Percentiles rank a stretch among this genome's conserved stretches.
Evolutionary conservation across 352 stramenopile genomes (phyloP).

Genomic region (Globisporangium cylindrosporum): DNA sequence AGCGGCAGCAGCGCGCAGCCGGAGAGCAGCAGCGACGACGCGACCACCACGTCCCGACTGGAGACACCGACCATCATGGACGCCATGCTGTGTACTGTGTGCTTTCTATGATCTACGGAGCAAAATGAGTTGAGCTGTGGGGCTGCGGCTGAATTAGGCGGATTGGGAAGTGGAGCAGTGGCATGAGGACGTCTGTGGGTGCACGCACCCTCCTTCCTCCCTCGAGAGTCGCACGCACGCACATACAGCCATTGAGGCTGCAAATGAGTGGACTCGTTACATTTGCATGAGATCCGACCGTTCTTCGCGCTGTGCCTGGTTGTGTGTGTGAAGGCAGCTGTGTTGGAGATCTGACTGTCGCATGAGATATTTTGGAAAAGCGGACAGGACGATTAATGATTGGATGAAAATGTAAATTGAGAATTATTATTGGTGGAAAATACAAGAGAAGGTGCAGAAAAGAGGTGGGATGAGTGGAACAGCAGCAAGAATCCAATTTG

Average conservation of each 20-base stretch:
- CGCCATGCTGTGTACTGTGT: neutral
- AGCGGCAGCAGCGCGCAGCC: slow-evolving; percentile 30
- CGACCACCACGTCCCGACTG: slow-evolving; percentile 12
- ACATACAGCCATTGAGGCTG: neutral
- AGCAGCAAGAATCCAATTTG: neutral
- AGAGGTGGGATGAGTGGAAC: neutral
- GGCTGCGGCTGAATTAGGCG: neutral
- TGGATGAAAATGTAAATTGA: neutral
- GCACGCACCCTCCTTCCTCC: neutral
- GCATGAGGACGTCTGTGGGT: too few relatives aligned
- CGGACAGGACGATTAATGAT: neutral
- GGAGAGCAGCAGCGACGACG: slow-evolving; percentile 15
- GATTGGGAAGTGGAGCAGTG: neutral
- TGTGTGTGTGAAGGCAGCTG: neutral
- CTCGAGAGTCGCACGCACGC: neutral
- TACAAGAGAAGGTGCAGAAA: neutral
- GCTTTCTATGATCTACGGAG: neutral
- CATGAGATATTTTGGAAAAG: slow-evolving; percentile 8
- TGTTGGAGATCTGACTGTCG: neutral
- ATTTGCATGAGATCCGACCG: neutral
- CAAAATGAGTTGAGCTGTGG: neutral
- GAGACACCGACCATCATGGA: slow-evolving; percentile 2
- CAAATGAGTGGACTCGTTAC: neutral
- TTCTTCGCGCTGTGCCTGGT: neutral
- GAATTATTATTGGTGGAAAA: neutral